phyloP scores from a whole-genome alignment of 2,329 filamentous ascomycete genomes.

The Aspergillus flavus region DNA sequence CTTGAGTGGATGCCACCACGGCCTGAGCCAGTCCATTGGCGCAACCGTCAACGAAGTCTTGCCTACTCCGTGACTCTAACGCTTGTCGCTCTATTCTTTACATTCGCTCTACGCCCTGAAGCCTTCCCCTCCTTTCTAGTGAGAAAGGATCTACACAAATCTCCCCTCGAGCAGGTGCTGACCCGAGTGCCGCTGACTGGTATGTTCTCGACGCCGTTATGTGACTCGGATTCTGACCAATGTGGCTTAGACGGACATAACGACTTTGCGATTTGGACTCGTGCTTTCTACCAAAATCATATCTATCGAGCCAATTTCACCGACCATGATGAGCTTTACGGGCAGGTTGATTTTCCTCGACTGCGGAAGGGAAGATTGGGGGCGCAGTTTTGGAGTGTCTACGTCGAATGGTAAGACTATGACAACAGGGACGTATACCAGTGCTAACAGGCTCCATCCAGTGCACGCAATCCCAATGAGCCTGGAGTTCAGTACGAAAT shows the following conservation, averaged over 20 bases:
- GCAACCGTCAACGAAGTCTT: too few species aligned
- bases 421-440: not conserved
- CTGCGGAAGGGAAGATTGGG: not conserved
- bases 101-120: too few species aligned
- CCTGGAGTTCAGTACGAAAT: not conserved
- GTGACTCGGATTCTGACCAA: too few species aligned
- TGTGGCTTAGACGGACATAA: slow-evolving; percentile 1
- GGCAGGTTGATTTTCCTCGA: not conserved
- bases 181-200: too few species aligned
- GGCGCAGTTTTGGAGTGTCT: slow-evolving; percentile 5
- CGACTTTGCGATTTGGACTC: not conserved
- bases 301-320: not conserved
- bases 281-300: not conserved
- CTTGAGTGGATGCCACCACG: too few species aligned
- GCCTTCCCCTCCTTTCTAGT: too few species aligned
- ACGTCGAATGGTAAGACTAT: not conserved
- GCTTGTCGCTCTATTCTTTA: too few species aligned
- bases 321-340: not conserved
- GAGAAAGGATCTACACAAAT: too few species aligned
- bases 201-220: too few species aligned
- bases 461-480: not conserved
- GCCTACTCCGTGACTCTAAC: too few species aligned
- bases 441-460: not conserved
- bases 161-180: too few species aligned
- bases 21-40: too few species aligned